Evolutionary conservation across 768 basidiomycete genomes (phyloP).

Genomic region (Trametes elegans): DNA sequence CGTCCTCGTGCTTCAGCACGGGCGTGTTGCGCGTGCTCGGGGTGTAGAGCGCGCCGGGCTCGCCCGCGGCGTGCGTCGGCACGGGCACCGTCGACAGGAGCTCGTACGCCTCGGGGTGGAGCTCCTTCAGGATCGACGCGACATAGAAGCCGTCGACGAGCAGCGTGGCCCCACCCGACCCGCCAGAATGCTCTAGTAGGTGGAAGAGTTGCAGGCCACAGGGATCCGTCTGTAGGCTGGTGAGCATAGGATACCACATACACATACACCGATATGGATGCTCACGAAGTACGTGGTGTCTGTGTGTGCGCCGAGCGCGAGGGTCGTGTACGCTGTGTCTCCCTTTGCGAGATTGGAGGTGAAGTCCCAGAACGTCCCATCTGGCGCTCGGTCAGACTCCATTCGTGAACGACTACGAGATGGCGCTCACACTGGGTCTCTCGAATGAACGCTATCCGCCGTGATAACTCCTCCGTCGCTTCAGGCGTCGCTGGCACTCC

Average conservation of each 20-base stretch:
- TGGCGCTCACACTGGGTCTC: constrained; percentile 67
- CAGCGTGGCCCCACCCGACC: constrained; percentile 83
- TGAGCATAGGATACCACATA: neutral
- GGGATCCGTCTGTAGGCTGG: constrained; percentile 70
- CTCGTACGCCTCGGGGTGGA: constrained; percentile 68
- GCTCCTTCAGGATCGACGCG: constrained; percentile 72
- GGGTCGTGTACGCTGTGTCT: constrained; percentile 91
- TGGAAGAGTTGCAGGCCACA: constrained; percentile 97
- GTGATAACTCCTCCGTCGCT: constrained; percentile 76
- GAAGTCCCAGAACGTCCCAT: constrained; percentile 97
- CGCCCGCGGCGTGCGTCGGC: constrained; percentile 89
- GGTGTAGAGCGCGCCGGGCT: constrained; percentile 51
- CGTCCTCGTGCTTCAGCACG: constrained; percentile 68
- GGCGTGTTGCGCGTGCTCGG: constrained; percentile 56
- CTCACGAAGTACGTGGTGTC: constrained; percentile 74
- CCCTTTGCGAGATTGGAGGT: constrained; percentile 88
- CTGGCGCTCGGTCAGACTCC: constrained; percentile 38
- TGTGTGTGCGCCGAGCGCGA: constrained; percentile 84
- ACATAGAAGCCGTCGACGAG: constrained; percentile 96
- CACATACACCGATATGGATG: neutral
- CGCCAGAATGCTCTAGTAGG: constrained; percentile 78
- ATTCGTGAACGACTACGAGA: neutral
- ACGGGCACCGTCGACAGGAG: constrained; percentile 67
- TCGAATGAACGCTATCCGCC: constrained; percentile 83
- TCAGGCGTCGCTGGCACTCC: constrained; percentile 80